phyloP scores from a whole-genome alignment of 768 basidiomycete species.

The Botryobasidium botryosum region DNA sequence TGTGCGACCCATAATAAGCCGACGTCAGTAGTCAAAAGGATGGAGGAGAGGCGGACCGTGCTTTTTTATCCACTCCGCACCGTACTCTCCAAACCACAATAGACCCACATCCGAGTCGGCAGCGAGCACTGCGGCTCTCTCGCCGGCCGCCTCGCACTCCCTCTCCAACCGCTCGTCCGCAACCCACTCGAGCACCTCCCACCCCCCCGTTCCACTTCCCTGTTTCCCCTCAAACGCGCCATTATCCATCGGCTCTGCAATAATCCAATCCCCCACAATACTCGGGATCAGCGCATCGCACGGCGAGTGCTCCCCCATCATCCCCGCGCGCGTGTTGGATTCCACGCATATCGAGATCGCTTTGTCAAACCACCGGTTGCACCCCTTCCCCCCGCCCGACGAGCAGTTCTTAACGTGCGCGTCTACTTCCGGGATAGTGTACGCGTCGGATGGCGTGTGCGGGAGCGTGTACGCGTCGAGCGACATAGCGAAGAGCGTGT shows the following conservation, averaged over 20 bases:
- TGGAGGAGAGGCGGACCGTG: slow-evolving; percentile 31
- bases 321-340: slow-evolving; percentile 66
- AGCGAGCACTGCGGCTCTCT: slow-evolving; percentile 39
- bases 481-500: slow-evolving; percentile 63
- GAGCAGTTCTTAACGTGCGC: slow-evolving; percentile 63
- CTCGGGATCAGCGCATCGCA: slow-evolving; percentile 83
- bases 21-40: background rate
- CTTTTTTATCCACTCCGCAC: slow-evolving; percentile 72
- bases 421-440: slow-evolving; percentile 29
- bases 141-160: slow-evolving; percentile 42
- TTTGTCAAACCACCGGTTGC: slow-evolving; percentile 88
- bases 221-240: slow-evolving; percentile 24
- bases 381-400: slow-evolving; percentile 37
- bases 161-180: slow-evolving; percentile 38
- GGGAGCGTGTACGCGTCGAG: slow-evolving; percentile 57
- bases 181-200: slow-evolving; percentile 60
- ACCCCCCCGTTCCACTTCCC: too few relatives aligned
- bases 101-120: slow-evolving; percentile 74
- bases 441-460: slow-evolving; percentile 17
- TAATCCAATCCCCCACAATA: slow-evolving; percentile 66
- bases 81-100: slow-evolving; percentile 68
- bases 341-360: slow-evolving; percentile 66
- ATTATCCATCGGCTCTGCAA: slow-evolving; percentile 48
- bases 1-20: slow-evolving; percentile 14
- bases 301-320: slow-evolving; percentile 80